A percentile compares a stretch with the other conserved stretches of the same genome.
Conservation (phyloP, 139 green algal genomes). For the Volvox reticuliferus region DNA sequence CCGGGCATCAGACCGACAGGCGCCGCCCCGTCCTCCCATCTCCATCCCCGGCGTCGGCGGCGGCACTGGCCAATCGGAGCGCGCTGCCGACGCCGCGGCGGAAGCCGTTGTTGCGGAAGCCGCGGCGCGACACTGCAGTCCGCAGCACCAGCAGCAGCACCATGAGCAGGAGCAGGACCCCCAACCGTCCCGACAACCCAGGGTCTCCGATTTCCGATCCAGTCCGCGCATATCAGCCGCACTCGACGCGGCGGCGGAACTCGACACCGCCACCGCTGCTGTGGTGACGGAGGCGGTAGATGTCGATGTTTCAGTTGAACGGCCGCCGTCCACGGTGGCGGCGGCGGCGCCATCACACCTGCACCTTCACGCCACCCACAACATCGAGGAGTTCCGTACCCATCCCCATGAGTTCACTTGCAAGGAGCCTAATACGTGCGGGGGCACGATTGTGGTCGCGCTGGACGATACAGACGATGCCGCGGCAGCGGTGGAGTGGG, state of each 20-base stretch:
- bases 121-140: not conserved
- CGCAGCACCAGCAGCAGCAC: not conserved
- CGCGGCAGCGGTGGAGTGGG: constrained; percentile 22
- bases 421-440: constrained; percentile 12
- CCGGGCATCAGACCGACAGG: too few species aligned
- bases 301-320: not conserved
- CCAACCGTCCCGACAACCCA: not conserved
- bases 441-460: constrained; percentile 32
- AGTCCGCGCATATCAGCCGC: not conserved
- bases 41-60: not conserved
- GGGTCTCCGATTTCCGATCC: not conserved
- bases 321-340: not conserved
- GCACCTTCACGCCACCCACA: not conserved
- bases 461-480: constrained; percentile 43
- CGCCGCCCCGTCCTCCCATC: too few species aligned
- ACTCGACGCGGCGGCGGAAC: not conserved
- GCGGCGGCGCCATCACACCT: not conserved
- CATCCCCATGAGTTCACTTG: constrained; percentile 35
- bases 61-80: not conserved
- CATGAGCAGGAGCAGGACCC: too few species aligned
- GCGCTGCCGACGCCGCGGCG: not conserved
- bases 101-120: not conserved
- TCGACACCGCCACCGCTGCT: not conserved
- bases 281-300: not conserved
- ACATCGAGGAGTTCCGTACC: not conserved